phyloP scores from a whole-genome alignment of 108 stramenopile genomes.

The Cyclostephanos tholiformis region DNA sequence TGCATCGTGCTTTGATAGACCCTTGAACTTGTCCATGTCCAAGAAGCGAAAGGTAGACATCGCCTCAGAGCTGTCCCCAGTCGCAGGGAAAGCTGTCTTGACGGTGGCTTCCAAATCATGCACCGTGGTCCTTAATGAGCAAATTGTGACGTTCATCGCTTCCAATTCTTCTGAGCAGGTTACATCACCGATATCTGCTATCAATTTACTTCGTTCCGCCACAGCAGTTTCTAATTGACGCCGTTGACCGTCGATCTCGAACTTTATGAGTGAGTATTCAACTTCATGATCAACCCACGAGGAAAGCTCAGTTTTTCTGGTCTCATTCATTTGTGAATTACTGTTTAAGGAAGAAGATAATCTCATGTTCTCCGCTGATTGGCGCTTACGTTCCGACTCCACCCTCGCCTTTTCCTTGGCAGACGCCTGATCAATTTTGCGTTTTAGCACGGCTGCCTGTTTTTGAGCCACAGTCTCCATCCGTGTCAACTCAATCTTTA shows the following conservation, averaged over 20 bases:
- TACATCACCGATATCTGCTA: conserved; percentile 18
- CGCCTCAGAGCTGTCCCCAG: conserved; percentile 12
- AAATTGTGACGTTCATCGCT: conserved; percentile 20
- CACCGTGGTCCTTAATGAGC: conserved; percentile 16
- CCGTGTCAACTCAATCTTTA: conserved; percentile 61
- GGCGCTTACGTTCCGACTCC: conserved; percentile 32
- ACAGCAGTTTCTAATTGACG: conserved; percentile 37
- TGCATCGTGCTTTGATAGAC: conserved; percentile 39
- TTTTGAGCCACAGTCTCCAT: conserved; percentile 57
- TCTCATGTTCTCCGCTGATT: conserved; percentile 33
- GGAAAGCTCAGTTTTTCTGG: conserved; percentile 36
- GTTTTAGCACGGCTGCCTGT: conserved; percentile 56
- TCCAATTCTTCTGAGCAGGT: conserved; percentile 15
- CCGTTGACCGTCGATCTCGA: conserved; percentile 34
- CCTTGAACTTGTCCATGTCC: conserved; percentile 36
- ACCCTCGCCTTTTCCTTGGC: conserved; percentile 44
- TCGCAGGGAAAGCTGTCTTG: conserved; percentile 32
- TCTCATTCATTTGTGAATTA: conserved; percentile 26
- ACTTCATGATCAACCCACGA: conserved; percentile 43
- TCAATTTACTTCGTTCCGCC: conserved; percentile 24
- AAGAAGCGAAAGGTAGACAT: conserved; percentile 26
- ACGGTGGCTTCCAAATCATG: conserved; percentile 27
- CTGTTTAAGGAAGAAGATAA: conserved; percentile 22
- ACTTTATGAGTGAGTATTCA: conserved; percentile 35
- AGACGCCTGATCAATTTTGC: conserved; percentile 55